These are phyloP conservation scores for Alternaria postmessia DNA, from an alignment of 2,329 filamentous ascomycete species.

Conservation along the genomic window DNA sequence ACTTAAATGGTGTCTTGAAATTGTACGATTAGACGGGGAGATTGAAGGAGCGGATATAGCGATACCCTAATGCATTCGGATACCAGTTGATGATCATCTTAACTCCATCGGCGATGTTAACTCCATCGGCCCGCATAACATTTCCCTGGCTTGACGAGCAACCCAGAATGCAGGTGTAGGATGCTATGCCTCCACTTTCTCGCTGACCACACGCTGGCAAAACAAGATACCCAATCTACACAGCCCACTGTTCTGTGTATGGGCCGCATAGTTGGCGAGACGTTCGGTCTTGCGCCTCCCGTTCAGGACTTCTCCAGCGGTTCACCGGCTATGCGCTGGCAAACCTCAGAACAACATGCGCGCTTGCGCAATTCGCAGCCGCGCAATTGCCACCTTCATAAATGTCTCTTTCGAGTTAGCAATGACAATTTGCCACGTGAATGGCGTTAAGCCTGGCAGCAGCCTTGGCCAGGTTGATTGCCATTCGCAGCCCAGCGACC, in stretches of 20 bases:
- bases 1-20: constrained; percentile 85
- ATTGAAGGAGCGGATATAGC: constrained; percentile 13
- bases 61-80: constrained; percentile 35
- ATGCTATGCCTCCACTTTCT: not conserved
- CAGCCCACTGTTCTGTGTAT: not conserved
- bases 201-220: not conserved
- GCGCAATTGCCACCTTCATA: not conserved
- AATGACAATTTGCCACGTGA: constrained; percentile 3
- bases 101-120: not conserved
- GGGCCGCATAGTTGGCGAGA: not conserved
- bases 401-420: not conserved
- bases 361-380: constrained; percentile 21
- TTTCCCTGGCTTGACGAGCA: not conserved
- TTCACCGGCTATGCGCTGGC: constrained; percentile 14
- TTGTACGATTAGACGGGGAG: constrained; percentile 80
- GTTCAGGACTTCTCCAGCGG: not conserved
- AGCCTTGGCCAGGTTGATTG: constrained; percentile 6
- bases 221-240: not conserved
- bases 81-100: not conserved
- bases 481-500: constrained; percentile 4
- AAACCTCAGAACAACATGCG: constrained; percentile 14
- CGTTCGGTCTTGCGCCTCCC: not conserved
- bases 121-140: not conserved
- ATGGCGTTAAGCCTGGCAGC: constrained; percentile 19
- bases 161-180: not conserved